Base-by-base conservation (phyloP, 768 basidiomycete genomes). In the Pleurotus eryngii region DNA sequence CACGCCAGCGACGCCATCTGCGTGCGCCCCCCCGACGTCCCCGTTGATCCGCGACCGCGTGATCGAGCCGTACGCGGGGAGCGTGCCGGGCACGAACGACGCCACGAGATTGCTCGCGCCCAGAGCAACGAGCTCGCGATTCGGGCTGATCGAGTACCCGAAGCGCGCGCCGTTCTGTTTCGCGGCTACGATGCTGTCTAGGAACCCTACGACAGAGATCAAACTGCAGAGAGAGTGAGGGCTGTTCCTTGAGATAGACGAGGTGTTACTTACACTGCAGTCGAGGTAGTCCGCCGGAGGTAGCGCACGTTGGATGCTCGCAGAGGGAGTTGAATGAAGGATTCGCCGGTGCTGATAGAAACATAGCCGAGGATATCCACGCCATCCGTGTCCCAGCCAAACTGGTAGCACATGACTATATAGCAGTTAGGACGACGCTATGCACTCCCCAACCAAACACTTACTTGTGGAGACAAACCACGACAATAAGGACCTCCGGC, bases 181-280 rank as follows among this genome's bases (percentile, higher is more conserved):
- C 2, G 96, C 96, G 0, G 95, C 91, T 2, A 95, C 93, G 60
- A 97, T 94, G 59, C 90, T 92, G 68, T 99, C 96, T 59, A 99
- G 75, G 69, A 95, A 97, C 1, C 97, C 97, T 18, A 93, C 81
- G 42, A 96, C 80, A 0, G 90, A 83, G 49, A 92, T 87, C 53
- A 94, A 68, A 30, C 89, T 91, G 62, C 17, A 30, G 46, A 51
- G 46, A 51, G 40, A 26, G n/a, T 49, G 35, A 37, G 56, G 30
- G 48, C 54, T n/a, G 26, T 50, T 5, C 11, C 48, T 42, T 43
- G 18, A 12, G n/a, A 22, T 3, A 24, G 24, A 26, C 3, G 12
- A n/a, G 30, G 18, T 2, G 61, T 39, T 75, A 64, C 75, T 59
- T 67, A 89, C 89, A 91, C 81, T 4, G 93, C 89, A 1, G 91